Evolutionary conservation across 768 basidiomycete genomes (phyloP).

Genomic region (Fomitopsis pulvina): DNA sequence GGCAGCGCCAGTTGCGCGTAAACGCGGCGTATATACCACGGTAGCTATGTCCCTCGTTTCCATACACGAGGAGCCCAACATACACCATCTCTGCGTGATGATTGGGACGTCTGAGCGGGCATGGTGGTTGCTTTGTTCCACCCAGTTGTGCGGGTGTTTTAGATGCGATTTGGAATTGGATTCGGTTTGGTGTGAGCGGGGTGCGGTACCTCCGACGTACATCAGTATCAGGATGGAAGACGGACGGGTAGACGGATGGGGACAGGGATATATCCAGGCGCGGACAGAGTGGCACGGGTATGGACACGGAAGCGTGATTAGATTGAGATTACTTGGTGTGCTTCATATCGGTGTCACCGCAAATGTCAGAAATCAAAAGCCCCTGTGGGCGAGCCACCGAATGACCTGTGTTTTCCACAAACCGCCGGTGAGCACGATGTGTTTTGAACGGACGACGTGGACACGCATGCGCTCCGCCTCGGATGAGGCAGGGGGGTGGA

Average conservation of each 20-base stretch:
- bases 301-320: background rate
- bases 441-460: constrained; percentile 38
- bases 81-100: background rate
- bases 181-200: background rate
- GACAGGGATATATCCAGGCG: background rate
- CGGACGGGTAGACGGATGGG: background rate
- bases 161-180: background rate
- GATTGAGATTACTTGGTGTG: background rate
- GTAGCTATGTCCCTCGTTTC: background rate
- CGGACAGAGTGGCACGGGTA: background rate
- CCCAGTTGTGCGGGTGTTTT: background rate
- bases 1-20: no score
- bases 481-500: constrained; percentile 42
- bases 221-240: background rate
- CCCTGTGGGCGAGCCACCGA: constrained; percentile 56
- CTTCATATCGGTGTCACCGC: background rate
- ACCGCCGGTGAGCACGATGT: constrained; percentile 56
- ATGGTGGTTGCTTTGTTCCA: background rate
- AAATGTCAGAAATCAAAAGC: constrained; percentile 40
- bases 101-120: background rate
- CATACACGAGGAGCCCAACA: background rate
- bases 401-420: constrained; percentile 55
- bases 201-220: background rate
- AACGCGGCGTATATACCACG: background rate
- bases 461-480: constrained; percentile 46